phyloP scores from a whole-genome alignment of 306 rosid genomes.

The apple (Malus domestica) region DNA sequence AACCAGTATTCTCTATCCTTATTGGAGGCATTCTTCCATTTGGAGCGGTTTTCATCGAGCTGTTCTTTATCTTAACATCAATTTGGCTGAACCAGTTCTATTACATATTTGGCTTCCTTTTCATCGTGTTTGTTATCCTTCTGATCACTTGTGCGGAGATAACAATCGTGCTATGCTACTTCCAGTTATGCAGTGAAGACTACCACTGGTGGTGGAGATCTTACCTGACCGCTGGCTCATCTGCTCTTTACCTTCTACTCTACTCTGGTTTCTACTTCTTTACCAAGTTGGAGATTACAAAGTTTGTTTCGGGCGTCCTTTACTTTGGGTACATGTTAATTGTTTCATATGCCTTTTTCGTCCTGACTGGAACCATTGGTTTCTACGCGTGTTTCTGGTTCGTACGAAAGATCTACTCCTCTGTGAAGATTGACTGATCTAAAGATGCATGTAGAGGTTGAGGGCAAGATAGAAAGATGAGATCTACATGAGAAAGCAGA shows the following conservation, averaged over 20 bases:
- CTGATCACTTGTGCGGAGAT: conserved; percentile 95
- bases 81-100: conserved; percentile 99
- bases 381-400: conserved; percentile 98
- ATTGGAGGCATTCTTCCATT: conserved; percentile 99
- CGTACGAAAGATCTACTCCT: conserved; percentile 89
- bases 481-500: neutral
- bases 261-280: conserved; percentile 95
- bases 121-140: conserved; percentile 84
- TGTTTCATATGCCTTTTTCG: conserved; percentile 83
- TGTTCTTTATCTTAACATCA: conserved; percentile 95
- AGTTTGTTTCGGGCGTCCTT: conserved; percentile 86
- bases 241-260: conserved; percentile 90
- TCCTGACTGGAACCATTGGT: conserved; percentile 90
- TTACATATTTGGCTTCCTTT: conserved; percentile 96
- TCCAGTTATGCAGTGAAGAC: conserved; percentile 98
- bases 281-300: conserved; percentile 86
- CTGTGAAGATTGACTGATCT: conserved; percentile 92
- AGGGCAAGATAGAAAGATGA: conserved; percentile 4
- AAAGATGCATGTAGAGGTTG: conserved; percentile 11
- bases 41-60: conserved; percentile 95
- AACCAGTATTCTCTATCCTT: conserved; percentile 84
- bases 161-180: conserved; percentile 94
- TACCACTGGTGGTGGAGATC: conserved; percentile 99
- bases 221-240: conserved; percentile 94
- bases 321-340: conserved; percentile 93